Conservation (phyloP, 2,329 filamentous ascomycete genomes). For the Alternaria ethzedia region DNA sequence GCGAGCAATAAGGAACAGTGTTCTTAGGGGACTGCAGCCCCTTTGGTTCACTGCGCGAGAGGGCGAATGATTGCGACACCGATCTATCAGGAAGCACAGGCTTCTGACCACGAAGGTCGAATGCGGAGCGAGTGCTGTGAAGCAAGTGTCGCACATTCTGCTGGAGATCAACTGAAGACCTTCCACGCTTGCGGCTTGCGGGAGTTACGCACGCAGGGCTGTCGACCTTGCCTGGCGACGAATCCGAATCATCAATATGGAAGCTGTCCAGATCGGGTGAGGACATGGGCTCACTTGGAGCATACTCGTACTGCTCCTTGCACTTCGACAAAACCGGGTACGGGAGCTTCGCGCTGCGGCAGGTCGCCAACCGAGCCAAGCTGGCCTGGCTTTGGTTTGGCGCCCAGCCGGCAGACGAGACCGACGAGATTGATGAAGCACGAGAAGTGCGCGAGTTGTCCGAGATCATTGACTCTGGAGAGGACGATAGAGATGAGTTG, state of each 20-base stretch:
- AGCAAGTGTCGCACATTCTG: conserved; percentile 72
- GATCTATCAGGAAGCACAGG: conserved; percentile 47
- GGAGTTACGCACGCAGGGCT: conserved; percentile 32
- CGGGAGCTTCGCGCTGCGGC: conserved; percentile 56
- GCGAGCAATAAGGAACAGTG: conserved; percentile 48
- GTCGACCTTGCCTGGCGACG: conserved; percentile 33
- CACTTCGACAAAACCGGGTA: conserved; percentile 48
- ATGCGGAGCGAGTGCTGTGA: conserved; percentile 46
- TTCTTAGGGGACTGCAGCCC: conserved; percentile 49
- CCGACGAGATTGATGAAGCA: conserved; percentile 61
- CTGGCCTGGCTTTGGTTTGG: conserved; percentile 56
- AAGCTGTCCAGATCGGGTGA: conserved; percentile 54
- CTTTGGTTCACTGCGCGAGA: conserved; percentile 40
- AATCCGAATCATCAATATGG: conserved; percentile 56
- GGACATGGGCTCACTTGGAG: conserved; percentile 45
- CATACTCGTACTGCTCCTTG: conserved; percentile 44
- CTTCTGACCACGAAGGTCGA: conserved; percentile 44
- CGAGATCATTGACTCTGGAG: conserved; percentile 69
- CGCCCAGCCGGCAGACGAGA: conserved; percentile 60
- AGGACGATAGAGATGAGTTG: conserved; percentile 59
- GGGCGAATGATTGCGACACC: conserved; percentile 41
- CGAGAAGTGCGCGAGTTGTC: conserved; percentile 64
- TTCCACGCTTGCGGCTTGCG: conserved; percentile 63
- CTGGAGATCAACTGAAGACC: conserved; percentile 68
- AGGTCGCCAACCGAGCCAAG: conserved; percentile 60